These are phyloP conservation scores for Hypoxylon fuscum DNA, from an alignment of 495 filamentous ascomycete species.

Conservation along the genomic window DNA sequence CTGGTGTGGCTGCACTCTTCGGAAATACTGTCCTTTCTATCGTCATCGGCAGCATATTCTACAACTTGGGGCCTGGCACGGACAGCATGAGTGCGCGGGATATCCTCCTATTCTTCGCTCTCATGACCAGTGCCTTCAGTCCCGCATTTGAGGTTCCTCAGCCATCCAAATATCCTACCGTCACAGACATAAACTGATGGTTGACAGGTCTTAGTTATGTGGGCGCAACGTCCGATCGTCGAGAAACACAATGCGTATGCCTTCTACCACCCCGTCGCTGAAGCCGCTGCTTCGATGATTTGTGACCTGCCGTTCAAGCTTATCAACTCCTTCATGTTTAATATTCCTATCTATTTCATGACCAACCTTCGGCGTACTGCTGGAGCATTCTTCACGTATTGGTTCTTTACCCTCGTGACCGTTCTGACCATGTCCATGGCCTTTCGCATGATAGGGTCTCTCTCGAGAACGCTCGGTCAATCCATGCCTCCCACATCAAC, in stretches of 20 bases:
- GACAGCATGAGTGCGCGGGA: conserved; percentile 67
- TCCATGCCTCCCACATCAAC: conserved; percentile 64
- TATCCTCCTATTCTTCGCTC: conserved; percentile 73
- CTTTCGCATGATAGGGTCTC: conserved; percentile 74
- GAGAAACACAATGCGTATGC: conserved; percentile 72
- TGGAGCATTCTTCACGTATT: conserved; percentile 70
- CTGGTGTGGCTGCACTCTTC: conserved; percentile 56
- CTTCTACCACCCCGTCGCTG: conserved; percentile 70
- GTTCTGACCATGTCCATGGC: conserved; percentile 66
- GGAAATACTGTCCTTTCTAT: conserved; percentile 69
- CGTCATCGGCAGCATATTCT: conserved; percentile 74
- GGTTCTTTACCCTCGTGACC: conserved; percentile 62
- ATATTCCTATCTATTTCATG: conserved; percentile 67
- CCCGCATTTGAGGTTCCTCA: conserved; percentile 63
- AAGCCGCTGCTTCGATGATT: conserved; percentile 65
- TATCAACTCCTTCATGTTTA: conserved; percentile 57
- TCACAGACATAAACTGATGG: conserved; percentile 52
- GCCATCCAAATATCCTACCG: conserved; percentile 42
- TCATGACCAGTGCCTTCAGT: conserved; percentile 72
- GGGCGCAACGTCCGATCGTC: conserved; percentile 68
- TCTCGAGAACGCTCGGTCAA: conserved; percentile 74
- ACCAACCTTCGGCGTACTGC: conserved; percentile 57
- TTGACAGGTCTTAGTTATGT: conserved; percentile 63
- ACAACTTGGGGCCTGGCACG: conserved; percentile 62
- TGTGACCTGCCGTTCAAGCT: conserved; percentile 65